Evolutionary conservation across 805 yeast genomes (phyloP).

Genomic region (Isabelozyma rhagii): DNA sequence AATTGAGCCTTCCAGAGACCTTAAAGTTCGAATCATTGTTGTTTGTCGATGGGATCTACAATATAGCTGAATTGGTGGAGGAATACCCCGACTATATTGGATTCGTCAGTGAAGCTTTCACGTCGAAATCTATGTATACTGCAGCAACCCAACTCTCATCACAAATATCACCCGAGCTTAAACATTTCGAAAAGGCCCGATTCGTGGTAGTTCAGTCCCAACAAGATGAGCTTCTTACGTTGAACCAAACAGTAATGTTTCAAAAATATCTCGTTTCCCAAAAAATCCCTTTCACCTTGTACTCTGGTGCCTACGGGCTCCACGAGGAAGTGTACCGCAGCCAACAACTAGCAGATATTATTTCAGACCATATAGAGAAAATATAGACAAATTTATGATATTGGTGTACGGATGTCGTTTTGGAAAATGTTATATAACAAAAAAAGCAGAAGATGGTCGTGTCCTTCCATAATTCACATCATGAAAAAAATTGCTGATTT

Average conservation of each 20-base stretch:
- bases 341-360: slow-evolving; percentile 29
- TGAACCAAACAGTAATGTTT: slow-evolving; percentile 47
- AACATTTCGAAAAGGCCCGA: slow-evolving; percentile 2
- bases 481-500: background rate
- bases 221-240: slow-evolving; percentile 62
- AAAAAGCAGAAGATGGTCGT: background rate
- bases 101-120: slow-evolving; percentile 62
- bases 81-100: slow-evolving; percentile 60
- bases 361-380: background rate
- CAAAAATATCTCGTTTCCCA: slow-evolving; percentile 24
- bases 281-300: slow-evolving; percentile 5
- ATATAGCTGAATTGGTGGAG: slow-evolving; percentile 43
- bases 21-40: slow-evolving; percentile 12
- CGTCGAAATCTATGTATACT: slow-evolving; percentile 10
- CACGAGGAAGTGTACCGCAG: slow-evolving; percentile 65
- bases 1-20: background rate
- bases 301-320: slow-evolving; percentile 44
- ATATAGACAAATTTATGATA: too few relatives aligned
- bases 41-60: slow-evolving; percentile 70
- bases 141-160: slow-evolving; percentile 24
- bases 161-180: background rate
- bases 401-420: background rate
- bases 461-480: background rate
- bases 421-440: too few relatives aligned
- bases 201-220: slow-evolving; percentile 56